Evolutionary conservation across 140 eudicot species (phyloP).

Genomic region (Anethum foeniculum): DNA sequence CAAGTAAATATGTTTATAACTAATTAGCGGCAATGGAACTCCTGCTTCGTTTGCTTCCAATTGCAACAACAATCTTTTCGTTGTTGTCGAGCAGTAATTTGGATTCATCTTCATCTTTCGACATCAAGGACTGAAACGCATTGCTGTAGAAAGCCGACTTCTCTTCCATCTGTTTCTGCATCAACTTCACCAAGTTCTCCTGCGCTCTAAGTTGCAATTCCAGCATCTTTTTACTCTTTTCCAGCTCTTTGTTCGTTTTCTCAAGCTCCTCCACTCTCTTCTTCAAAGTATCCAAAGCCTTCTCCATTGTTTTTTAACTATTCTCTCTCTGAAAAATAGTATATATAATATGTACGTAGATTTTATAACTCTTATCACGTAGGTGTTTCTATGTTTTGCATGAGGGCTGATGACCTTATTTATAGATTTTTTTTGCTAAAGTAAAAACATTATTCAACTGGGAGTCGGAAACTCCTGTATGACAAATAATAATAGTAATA

Average conservation of each 20-base stretch:
- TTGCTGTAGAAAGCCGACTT: not conserved
- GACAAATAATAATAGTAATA: no score
- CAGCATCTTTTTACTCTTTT: not conserved
- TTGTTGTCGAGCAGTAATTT: not conserved
- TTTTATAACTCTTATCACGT: no score
- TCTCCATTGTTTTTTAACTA: not conserved
- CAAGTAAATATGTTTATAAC: no score
- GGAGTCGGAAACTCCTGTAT: no score
- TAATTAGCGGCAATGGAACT: not conserved
- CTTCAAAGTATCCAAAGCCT: not conserved
- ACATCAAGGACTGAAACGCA: not conserved
- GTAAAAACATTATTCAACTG: no score
- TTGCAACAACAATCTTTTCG: not conserved
- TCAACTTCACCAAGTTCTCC: not conserved
- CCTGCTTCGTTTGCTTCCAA: not conserved
- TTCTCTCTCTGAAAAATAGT: not conserved
- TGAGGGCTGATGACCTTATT: no score
- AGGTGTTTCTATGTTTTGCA: no score
- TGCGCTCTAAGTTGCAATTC: not conserved
- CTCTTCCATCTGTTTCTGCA: not conserved
- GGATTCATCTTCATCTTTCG: not conserved
- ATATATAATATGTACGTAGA: no score
- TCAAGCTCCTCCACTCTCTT: not conserved
- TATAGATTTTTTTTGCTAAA: no score
- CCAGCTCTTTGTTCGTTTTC: not conserved